Conservation (phyloP, 2,329 filamentous ascomycete species). For the Penicillium sp. region DNA sequence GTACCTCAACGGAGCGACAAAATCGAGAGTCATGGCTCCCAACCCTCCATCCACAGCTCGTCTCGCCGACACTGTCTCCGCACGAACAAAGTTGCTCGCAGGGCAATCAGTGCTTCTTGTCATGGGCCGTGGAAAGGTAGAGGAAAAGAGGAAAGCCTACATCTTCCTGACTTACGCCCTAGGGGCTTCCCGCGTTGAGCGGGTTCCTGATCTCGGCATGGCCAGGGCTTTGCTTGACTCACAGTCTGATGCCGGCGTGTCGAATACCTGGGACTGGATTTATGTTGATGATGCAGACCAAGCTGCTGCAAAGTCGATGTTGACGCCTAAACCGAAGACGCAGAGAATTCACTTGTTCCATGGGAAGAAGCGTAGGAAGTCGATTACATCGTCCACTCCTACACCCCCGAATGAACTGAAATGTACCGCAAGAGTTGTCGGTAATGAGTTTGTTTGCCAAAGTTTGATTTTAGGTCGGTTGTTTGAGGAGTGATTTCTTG, state of each 20-base stretch:
- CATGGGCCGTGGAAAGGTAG: conserved; percentile 61
- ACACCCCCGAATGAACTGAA: conserved; percentile 28
- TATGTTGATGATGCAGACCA: conserved; percentile 68
- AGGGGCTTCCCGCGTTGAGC: conserved; percentile 65
- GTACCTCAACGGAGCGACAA: conserved; percentile 71
- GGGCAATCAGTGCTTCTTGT: conserved; percentile 70
- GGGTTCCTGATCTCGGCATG: conserved; percentile 64
- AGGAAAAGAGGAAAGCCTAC: conserved; percentile 67
- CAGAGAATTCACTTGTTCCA: conserved; percentile 29
- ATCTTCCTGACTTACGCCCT: conserved; percentile 77
- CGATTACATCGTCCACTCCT: conserved; percentile 24
- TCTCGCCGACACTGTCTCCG: conserved; percentile 57
- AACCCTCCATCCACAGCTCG: conserved; percentile 59
- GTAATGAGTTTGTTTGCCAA: conserved; percentile 86
- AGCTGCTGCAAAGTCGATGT: conserved; percentile 52
- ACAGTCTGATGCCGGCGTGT: conserved; percentile 44
- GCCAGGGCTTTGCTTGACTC: conserved; percentile 60
- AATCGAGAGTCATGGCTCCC: conserved; percentile 65
- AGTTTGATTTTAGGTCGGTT: conserved; percentile 83
- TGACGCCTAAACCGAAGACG: conserved; percentile 19
- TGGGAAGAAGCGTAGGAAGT: conserved; percentile 47
- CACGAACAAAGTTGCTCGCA: conserved; percentile 62
- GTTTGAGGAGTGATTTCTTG: conserved; percentile 54
- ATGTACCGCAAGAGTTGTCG: conserved; percentile 64
- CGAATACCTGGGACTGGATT: conserved; percentile 66